Evolutionary conservation across 2,329 filamentous ascomycete species (phyloP).

Genomic region (Cladosporium sp.): DNA sequence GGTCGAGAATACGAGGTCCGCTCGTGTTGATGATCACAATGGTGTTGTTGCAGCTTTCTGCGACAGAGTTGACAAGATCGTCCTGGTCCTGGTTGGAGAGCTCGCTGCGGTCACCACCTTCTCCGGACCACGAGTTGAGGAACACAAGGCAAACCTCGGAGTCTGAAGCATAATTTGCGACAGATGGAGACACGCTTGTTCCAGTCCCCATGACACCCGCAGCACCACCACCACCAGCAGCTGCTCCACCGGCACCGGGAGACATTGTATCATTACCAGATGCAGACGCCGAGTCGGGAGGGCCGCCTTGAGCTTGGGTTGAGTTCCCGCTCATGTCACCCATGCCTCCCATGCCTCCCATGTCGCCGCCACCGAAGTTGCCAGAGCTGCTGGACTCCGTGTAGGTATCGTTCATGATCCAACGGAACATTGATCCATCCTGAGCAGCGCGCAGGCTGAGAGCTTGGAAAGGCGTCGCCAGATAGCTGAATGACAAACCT

Average conservation of each 20-base stretch:
- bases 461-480: slow-evolving; percentile 29
- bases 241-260: neutral
- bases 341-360: neutral
- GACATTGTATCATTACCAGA: slow-evolving; percentile 1
- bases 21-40: slow-evolving; percentile 36
- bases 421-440: slow-evolving; percentile 26
- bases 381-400: slow-evolving; percentile 23
- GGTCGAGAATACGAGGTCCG: slow-evolving; percentile 32
- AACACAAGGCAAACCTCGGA: slow-evolving; percentile 35
- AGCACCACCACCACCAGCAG: neutral
- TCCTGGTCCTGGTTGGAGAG: slow-evolving; percentile 32
- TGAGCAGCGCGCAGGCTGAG: slow-evolving; percentile 25
- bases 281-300: neutral
- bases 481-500: slow-evolving; percentile 27
- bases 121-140: slow-evolving; percentile 34
- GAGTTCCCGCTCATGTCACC: neutral
- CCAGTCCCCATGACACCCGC: slow-evolving; percentile 1
- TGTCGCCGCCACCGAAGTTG: neutral
- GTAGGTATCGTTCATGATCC: slow-evolving; percentile 27
- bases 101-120: slow-evolving; percentile 31
- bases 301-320: neutral
- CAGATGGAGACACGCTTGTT: slow-evolving; percentile 7
- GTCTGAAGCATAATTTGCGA: slow-evolving; percentile 14
- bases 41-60: slow-evolving; percentile 34
- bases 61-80: slow-evolving; percentile 33